phyloP scores from a whole-genome alignment of 371 early-diverging fungal genomes.

The Mortierella sp. region DNA sequence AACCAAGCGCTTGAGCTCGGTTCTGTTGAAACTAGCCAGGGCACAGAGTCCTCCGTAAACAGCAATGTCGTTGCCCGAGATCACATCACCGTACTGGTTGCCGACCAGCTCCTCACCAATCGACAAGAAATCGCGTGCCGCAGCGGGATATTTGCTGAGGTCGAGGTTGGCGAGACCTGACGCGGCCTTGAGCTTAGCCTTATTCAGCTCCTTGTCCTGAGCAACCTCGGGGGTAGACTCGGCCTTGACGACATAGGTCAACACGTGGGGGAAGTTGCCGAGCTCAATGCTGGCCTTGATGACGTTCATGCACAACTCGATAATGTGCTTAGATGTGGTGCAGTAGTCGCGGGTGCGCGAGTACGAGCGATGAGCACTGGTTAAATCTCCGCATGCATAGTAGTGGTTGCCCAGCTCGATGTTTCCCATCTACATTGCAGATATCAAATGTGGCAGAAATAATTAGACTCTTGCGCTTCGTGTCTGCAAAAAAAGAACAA shows the following conservation, averaged over 20 bases:
- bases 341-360: conserved; percentile 84
- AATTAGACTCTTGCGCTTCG: neutral
- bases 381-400: conserved; percentile 78
- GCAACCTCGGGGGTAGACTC: conserved; percentile 75
- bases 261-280: conserved; percentile 78
- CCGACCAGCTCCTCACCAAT: conserved; percentile 70
- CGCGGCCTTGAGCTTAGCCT: conserved; percentile 78
- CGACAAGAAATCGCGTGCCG: conserved; percentile 78
- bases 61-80: conserved; percentile 88
- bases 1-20: conserved; percentile 76
- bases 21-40: conserved; percentile 82
- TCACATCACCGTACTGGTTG: conserved; percentile 62
- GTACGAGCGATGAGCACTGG: conserved; percentile 77
- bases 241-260: conserved; percentile 81
- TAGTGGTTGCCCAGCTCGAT: conserved; percentile 84
- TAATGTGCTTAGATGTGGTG: conserved; percentile 77
- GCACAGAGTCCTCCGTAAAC: conserved; percentile 88
- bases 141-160: conserved; percentile 67
- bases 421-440: conserved; percentile 72
- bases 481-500: neutral
- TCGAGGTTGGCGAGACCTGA: conserved; percentile 78
- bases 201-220: conserved; percentile 68
- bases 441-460: neutral
- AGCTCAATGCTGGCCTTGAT: conserved; percentile 83
- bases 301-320: conserved; percentile 87